Evolutionary conservation across 225 moss, liverwort and hornwort species (phyloP).

Genomic region (Polytrichum commune): DNA sequence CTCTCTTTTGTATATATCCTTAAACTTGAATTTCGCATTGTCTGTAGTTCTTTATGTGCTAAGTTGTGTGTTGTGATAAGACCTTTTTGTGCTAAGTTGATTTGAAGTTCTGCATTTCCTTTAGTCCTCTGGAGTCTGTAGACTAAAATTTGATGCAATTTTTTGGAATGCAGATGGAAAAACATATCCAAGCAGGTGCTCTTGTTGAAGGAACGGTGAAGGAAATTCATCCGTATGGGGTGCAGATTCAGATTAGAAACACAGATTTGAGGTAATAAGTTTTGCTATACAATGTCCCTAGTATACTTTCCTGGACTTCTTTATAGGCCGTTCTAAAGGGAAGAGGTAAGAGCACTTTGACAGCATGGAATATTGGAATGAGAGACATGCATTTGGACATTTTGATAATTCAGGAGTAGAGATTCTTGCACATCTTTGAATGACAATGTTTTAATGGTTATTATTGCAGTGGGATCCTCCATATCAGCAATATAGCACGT

Average conservation of each 20-base stretch:
- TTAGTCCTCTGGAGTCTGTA: not conserved
- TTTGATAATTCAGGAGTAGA: not conserved
- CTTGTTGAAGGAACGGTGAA: constrained; percentile 44
- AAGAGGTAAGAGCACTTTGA: no score
- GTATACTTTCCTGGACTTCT: no score
- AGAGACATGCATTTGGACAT: no score
- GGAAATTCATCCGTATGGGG: constrained; percentile 42
- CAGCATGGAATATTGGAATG: no score
- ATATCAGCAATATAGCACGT: constrained; percentile 62
- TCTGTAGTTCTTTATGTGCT: no score
- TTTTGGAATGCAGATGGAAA: constrained; percentile 21
- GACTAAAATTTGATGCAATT: constrained; percentile 11
- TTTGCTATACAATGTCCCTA: not conserved
- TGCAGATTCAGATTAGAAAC: constrained; percentile 37
- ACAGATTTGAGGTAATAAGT: constrained; percentile 38
- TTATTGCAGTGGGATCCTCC: constrained; percentile 51
- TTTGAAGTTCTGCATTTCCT: no score
- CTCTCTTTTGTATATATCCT: not conserved
- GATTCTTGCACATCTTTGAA: not conserved
- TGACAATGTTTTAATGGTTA: not conserved
- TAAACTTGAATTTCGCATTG: no score
- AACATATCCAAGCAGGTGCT: constrained; percentile 40
- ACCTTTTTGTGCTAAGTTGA: no score
- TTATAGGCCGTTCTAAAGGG: no score
- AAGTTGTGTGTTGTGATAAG: no score